phyloP scores from a whole-genome alignment of 2,329 filamentous ascomycete genomes.

The Claviceps pusilla region DNA sequence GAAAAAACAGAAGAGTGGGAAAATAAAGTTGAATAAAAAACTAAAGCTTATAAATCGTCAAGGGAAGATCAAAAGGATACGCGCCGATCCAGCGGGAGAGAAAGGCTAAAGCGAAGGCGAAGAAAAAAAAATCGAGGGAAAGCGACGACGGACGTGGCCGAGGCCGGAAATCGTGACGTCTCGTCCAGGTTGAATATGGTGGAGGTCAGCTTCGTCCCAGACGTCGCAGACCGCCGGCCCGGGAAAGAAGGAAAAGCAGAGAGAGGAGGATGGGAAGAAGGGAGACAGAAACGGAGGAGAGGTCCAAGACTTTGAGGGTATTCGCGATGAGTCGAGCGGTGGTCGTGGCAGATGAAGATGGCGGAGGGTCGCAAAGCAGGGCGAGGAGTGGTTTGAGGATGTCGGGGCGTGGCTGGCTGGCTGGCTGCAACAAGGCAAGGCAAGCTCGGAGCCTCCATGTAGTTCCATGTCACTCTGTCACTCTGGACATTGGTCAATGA shows the following conservation, averaged over 20 bases:
- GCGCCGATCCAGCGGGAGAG: constrained; percentile 1
- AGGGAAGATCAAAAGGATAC: neutral
- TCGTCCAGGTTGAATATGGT: neutral
- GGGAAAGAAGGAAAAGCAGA: neutral
- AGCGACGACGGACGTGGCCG: neutral
- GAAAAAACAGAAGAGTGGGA: neutral
- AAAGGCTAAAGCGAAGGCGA: neutral
- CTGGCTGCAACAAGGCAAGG: neutral
- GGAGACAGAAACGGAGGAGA: neutral
- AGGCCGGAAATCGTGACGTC: neutral
- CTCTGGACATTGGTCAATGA: no score
- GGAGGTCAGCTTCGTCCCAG: constrained; percentile 2
- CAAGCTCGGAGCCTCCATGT: no score
- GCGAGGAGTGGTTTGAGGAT: neutral
- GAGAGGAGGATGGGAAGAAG: neutral
- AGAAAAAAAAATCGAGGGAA: neutral
- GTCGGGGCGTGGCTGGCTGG: neutral
- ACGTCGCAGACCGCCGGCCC: neutral
- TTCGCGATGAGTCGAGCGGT: neutral
- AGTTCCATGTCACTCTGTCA: no score
- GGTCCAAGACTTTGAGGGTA: neutral
- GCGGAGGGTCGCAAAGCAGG: neutral
- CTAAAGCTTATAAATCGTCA: neutral
- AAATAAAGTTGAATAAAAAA: neutral
- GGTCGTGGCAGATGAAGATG: constrained; percentile 3